These are phyloP conservation scores for Trametes sanguinea DNA, from an alignment of 768 basidiomycete species.

Conservation along the genomic window DNA sequence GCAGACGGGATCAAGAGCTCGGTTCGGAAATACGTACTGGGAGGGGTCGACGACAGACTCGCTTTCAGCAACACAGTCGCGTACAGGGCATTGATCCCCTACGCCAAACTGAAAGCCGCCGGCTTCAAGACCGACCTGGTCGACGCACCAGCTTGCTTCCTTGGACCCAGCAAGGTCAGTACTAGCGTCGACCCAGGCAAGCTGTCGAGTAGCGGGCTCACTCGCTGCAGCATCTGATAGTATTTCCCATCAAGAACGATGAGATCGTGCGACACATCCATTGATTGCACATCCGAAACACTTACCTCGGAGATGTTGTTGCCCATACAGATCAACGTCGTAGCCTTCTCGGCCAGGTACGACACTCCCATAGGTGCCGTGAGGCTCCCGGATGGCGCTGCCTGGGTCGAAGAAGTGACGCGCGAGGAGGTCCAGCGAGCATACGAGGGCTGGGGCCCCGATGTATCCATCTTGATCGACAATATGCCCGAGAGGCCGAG, in stretches of 20 bases:
- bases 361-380: constrained; percentile 25
- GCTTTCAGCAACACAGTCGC: constrained; percentile 51
- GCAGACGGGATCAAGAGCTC: constrained; percentile 39
- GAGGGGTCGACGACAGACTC: constrained; percentile 26
- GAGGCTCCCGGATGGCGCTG: constrained; percentile 8
- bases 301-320: no score
- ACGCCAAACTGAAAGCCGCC: constrained; percentile 39
- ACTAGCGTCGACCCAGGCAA: not conserved
- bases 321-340: no score
- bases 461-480: constrained; percentile 43
- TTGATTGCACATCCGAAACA: no score
- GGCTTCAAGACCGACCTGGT: constrained; percentile 45
- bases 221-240: constrained; percentile 49
- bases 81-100: constrained; percentile 50
- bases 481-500: constrained; percentile 45
- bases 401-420: constrained; percentile 45
- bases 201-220: not conserved
- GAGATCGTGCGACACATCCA: constrained; percentile 36
- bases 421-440: constrained; percentile 44
- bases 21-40: constrained; percentile 41
- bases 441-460: constrained; percentile 49
- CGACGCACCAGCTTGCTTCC: constrained; percentile 41
- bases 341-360: constrained; percentile 42
- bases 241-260: constrained; percentile 48
- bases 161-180: constrained; percentile 47